phyloP scores from a whole-genome alignment of 2,329 filamentous ascomycete genomes.

The Xylariales sp. region DNA sequence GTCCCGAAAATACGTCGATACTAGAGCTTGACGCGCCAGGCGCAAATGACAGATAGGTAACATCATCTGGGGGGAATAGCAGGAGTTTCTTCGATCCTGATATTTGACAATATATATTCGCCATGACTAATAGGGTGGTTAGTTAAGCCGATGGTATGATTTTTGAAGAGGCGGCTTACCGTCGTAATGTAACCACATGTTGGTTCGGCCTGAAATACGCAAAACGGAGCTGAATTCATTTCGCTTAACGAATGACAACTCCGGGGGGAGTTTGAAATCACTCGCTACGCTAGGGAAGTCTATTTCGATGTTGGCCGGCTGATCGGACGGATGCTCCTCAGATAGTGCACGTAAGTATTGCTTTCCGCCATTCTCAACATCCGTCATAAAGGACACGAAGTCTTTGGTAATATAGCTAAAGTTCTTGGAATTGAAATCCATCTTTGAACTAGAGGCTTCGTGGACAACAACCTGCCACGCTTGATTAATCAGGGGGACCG shows the following conservation, averaged over 20 bases:
- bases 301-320: slow-evolving; percentile 73
- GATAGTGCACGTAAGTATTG: slow-evolving; percentile 86
- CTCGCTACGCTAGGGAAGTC: slow-evolving; percentile 77
- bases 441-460: slow-evolving; percentile 70
- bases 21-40: slow-evolving; percentile 85
- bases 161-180: slow-evolving; percentile 55
- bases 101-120: slow-evolving; percentile 86
- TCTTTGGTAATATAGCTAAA: slow-evolving; percentile 78
- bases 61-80: slow-evolving; percentile 82
- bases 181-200: slow-evolving; percentile 93
- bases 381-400: slow-evolving; percentile 74
- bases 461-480: slow-evolving; percentile 75
- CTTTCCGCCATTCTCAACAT: slow-evolving; percentile 67
- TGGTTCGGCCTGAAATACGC: slow-evolving; percentile 81
- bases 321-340: slow-evolving; percentile 71
- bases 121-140: slow-evolving; percentile 70
- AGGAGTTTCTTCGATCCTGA: slow-evolving; percentile 77
- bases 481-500: slow-evolving; percentile 12
- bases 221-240: slow-evolving; percentile 82
- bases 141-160: neutral
- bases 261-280: slow-evolving; percentile 76
- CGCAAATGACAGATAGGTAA: slow-evolving; percentile 75
- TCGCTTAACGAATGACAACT: slow-evolving; percentile 68
- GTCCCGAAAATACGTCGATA: slow-evolving; percentile 73
- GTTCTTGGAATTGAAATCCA: slow-evolving; percentile 88